A percentile compares a stretch with the other conserved stretches of the same genome.
Evolutionary conservation across 345 rosid genomes (phyloP).

Genomic region (Microthlaspi erraticum): DNA sequence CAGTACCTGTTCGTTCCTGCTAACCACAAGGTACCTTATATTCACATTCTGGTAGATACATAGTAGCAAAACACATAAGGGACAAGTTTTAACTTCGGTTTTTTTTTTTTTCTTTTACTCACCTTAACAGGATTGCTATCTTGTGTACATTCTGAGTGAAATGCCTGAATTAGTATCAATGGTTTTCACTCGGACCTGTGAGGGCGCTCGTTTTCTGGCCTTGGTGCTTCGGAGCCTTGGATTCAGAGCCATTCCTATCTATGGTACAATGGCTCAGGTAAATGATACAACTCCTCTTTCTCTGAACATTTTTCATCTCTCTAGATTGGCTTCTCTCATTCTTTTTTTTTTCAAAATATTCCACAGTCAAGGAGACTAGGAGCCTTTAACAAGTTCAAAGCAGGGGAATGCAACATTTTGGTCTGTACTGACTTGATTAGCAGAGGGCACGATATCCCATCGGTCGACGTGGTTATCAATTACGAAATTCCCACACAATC

Average conservation of each 20-base stretch:
- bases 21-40: constrained; percentile 71
- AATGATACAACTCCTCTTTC: not conserved
- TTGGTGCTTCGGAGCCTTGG: constrained; percentile 82
- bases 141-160: constrained; percentile 74
- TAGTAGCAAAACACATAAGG: not conserved
- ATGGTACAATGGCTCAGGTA: constrained; percentile 94
- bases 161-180: constrained; percentile 73
- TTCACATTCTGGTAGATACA: constrained; percentile 1
- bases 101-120: constrained; percentile 14
- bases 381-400: constrained; percentile 86
- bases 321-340: not conserved
- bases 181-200: constrained; percentile 95
- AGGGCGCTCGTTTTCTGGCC: constrained; percentile 74
- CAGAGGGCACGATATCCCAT: constrained; percentile 94
- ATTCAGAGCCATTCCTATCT: constrained; percentile 84
- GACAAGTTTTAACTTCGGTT: constrained; percentile 8
- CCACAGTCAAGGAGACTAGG: constrained; percentile 88
- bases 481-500: constrained; percentile 77
- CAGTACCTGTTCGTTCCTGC: constrained; percentile 77
- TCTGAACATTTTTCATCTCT: constrained; percentile 1
- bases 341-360: not conserved
- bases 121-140: constrained; percentile 77
- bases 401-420: constrained; percentile 88
- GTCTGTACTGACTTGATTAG: constrained; percentile 95
- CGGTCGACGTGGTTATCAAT: constrained; percentile 91